Base-by-base conservation (phyloP, 1,284 basidiomycete species). In the Pascua sp. region DNA sequence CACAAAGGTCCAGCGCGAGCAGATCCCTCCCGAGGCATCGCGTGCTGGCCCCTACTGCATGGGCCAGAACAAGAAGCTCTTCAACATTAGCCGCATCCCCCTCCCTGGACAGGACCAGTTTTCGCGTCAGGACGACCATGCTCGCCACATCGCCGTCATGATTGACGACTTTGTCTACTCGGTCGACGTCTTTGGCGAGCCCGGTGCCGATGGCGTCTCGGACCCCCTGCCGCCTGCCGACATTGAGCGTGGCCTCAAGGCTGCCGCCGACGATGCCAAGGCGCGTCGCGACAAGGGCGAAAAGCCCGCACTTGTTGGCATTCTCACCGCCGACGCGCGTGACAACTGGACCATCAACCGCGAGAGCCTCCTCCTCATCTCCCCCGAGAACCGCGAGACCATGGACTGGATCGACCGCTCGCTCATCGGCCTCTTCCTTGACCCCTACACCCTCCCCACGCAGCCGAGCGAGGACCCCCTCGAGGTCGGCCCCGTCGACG, bases 321-420 rank as follows among this genome's bases (percentile, higher is more conserved):
- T 88, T 2, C 80, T 97, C 56, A 90, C 85, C 46, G 85, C 87
- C 2, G 91, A 94, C 69, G 81, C 88, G 43, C 81, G 94, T 63
- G 90, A 96, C 76, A 80, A 73, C 11, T 98, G 94, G 94, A 83
- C 90, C 15, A 90, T 39, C 56, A 89, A 90, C 65, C 83, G 90
- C 43, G 78, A 84, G 68, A 80, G 88, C 62, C 82, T 96, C 8
- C 77, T 90, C 7, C 79, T 82, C 2, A 77, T 91, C 32, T 87
- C 87, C 3, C 82, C 85, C 0, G 64, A 67, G 17, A 97, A 96
- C 76, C 79, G 79, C 32, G 66, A 77, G 39, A 82, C 80, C 1
- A 80, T 90, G 50, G 77, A 83, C 56, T 80, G 81, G 13, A 85
- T 95, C 67, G 83, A 89, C 52, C 80, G 85, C 47, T 87, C 87